Evolutionary conservation across 2,329 filamentous ascomycete genomes (phyloP).

Genomic region (Aureobasidium sp.): DNA sequence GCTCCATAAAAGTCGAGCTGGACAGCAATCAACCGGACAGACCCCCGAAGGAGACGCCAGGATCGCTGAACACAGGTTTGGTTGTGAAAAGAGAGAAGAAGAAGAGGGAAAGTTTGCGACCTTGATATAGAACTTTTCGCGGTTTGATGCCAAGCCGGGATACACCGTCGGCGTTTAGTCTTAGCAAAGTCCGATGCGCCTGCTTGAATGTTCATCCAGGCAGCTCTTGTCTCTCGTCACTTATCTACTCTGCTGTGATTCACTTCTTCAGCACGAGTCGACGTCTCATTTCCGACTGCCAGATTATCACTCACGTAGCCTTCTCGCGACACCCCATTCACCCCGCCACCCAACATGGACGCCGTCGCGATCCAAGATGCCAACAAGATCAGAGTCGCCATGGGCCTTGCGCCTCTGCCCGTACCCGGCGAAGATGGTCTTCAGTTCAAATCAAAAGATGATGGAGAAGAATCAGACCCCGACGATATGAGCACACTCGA

Average conservation of each 20-base stretch:
- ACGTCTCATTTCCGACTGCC: not conserved
- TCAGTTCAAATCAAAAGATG: slow-evolving; percentile 59
- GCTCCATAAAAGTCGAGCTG: slow-evolving; percentile 93
- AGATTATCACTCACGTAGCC: not conserved
- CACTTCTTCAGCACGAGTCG: not conserved
- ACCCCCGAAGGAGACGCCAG: slow-evolving; percentile 58
- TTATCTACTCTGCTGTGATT: not conserved
- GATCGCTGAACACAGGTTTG: slow-evolving; percentile 92
- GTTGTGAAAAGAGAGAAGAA: slow-evolving; percentile 51
- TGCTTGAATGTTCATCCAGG: not conserved
- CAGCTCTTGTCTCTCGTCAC: not conserved
- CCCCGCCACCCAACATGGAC: slow-evolving; percentile 33
- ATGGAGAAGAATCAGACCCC: slow-evolving; percentile 63
- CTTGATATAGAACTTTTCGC: slow-evolving; percentile 18
- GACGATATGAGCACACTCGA: slow-evolving; percentile 87
- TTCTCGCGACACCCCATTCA: not conserved
- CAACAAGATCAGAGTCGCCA: slow-evolving; percentile 88
- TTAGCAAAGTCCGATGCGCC: slow-evolving; percentile 11
- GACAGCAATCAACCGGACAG: slow-evolving; percentile 82
- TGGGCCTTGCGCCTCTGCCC: slow-evolving; percentile 91
- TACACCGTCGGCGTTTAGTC: slow-evolving; percentile 13
- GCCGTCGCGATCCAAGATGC: slow-evolving; percentile 87
- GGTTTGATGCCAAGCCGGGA: slow-evolving; percentile 8
- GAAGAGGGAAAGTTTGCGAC: slow-evolving; percentile 27
- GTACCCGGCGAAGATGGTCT: slow-evolving; percentile 72